Conservation (phyloP, 2,329 filamentous ascomycete species). For the Penicillium paneum region DNA sequence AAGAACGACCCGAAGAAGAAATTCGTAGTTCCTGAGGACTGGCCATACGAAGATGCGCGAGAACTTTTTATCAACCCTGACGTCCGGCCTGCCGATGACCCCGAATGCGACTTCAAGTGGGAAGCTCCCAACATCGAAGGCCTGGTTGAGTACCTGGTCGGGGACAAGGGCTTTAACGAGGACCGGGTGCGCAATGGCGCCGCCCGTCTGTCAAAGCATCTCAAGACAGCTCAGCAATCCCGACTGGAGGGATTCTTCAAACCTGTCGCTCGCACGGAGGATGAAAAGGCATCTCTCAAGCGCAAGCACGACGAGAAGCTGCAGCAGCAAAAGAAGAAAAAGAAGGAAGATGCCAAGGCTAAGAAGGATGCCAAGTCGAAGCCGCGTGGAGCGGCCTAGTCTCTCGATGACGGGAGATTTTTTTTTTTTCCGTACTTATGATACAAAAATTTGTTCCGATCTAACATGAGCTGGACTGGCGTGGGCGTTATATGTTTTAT, state of each 20-base stretch:
- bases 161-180: constrained; percentile 95
- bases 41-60: constrained; percentile 90
- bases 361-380: constrained; percentile 90
- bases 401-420: not conserved
- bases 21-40: constrained; percentile 87
- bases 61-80: constrained; percentile 90
- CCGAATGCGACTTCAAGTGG: constrained; percentile 97
- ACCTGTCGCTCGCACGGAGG: constrained; percentile 79
- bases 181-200: constrained; percentile 82
- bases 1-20: constrained; percentile 74
- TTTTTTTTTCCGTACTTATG: not conserved
- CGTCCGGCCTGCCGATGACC: constrained; percentile 76
- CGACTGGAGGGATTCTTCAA: constrained; percentile 97
- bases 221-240: constrained; percentile 87
- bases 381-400: constrained; percentile 62
- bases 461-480: constrained; percentile 12
- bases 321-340: constrained; percentile 90
- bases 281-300: constrained; percentile 80
- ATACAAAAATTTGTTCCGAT: constrained; percentile 6
- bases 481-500: constrained; percentile 15
- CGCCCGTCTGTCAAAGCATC: constrained; percentile 77
- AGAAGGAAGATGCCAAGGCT: constrained; percentile 90
- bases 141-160: constrained; percentile 82
- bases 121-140: constrained; percentile 88
- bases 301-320: constrained; percentile 90